Evolutionary conservation across 2,329 filamentous ascomycete genomes (phyloP), one percentile per base, ranked within the genome.

Genomic region (Rhexocercosporidium sp.): DNA sequence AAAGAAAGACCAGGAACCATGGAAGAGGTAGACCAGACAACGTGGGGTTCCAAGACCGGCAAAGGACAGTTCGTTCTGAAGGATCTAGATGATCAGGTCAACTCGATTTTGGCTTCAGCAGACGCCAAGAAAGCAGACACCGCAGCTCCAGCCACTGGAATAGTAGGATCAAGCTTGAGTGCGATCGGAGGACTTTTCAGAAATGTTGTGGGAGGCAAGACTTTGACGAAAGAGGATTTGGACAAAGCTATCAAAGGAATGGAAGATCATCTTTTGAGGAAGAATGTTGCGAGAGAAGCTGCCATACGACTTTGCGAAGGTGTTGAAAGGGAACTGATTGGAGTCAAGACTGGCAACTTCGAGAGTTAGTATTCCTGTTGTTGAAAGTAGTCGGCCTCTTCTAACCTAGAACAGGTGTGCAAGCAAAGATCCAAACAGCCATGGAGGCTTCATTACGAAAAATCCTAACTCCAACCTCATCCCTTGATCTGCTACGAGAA

Each of bases 251-350:
- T 99, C 82, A 96, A 95, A 80, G 92, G 91, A 37, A 97, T 99
- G 93, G 93, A 97, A 77, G 93, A 97, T 66, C 95, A 98, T 78
- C 84, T 99, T 7, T 81, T 99, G 67, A 90, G 91, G 81, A 99
- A 99, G 84, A 99, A 99, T 75, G 94, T 99, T 31, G 96, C 96
- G 0, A 91, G 93, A 62, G 96, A 98, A 82, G 96, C 96, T 18
- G 96, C 95, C 1, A 86, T 97, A 37, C 91, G 96, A 62, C 83
- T 99, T 49, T 97, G 95, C 78, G 90, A 96, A 70, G 93, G 93
- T 61, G 95, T 99, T 7, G 92, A 97, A 79, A 90, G 91, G 74
- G 94, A 97, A 77, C 84, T 99, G 29, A 81, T 97, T 20, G 94
- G 96, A 31, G 90, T 94, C 73, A 97, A 95, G 82, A 99, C 96